phyloP scores from a whole-genome alignment of 2,329 filamentous ascomycete genomes.

The Diaporthe velutina region DNA sequence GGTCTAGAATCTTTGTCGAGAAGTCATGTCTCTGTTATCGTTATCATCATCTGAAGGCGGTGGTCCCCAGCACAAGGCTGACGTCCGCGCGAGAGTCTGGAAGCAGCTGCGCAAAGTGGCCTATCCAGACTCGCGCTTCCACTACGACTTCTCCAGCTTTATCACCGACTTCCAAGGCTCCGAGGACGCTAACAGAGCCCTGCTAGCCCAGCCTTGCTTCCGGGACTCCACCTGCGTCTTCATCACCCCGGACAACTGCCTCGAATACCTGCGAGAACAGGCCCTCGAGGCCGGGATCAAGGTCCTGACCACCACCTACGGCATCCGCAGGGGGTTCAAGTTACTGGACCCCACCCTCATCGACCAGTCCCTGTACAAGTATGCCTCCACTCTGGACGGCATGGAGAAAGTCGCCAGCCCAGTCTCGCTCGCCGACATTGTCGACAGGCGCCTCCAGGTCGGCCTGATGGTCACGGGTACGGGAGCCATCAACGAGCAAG shows the following conservation, averaged over 20 bases:
- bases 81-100: constrained; percentile 47
- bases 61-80: constrained; percentile 40
- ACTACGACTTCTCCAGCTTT: constrained; percentile 57
- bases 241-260: constrained; percentile 57
- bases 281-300: constrained; percentile 56
- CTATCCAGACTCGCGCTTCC: constrained; percentile 57
- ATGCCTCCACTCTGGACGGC: constrained; percentile 56
- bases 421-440: constrained; percentile 52
- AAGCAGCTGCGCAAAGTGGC: constrained; percentile 52
- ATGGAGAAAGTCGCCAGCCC: constrained; percentile 56
- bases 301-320: constrained; percentile 56
- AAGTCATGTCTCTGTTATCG: constrained; percentile 2
- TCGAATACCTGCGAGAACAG: constrained; percentile 54
- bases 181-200: constrained; percentile 47
- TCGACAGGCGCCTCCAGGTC: constrained; percentile 45
- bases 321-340: constrained; percentile 56
- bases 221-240: constrained; percentile 49
- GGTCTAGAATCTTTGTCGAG: neutral
- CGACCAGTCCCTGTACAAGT: constrained; percentile 44
- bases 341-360: constrained; percentile 53
- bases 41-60: neutral
- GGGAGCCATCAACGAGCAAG: constrained; percentile 53
- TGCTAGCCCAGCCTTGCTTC: constrained; percentile 51
- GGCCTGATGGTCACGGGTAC: constrained; percentile 56
- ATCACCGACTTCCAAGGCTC: constrained; percentile 57